Evolutionary conservation across 495 filamentous ascomycete genomes (phyloP), one percentile per base, ranked within the genome.

Genomic region (Neurospora tetrasperma): DNA sequence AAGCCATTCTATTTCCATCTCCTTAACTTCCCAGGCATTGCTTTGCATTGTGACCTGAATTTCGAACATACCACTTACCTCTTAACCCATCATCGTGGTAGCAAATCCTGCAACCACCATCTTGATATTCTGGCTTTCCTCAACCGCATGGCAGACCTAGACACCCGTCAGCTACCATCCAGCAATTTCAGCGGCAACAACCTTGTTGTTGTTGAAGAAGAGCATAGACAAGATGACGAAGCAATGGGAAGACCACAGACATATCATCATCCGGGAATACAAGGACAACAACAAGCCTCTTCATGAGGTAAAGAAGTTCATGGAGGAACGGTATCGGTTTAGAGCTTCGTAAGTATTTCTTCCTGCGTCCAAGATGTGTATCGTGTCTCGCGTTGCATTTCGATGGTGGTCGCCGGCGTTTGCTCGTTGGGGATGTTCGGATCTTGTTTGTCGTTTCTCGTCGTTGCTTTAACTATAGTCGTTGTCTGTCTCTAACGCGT

Each of bases 311-410:
- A 79, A 76, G 72, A 75, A 77, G 68, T 77, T 82, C 14, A 84
- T 86, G 83, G 77, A 79, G 66, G 78, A 83, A n/a, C 73, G 71
- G 69, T 78, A 86, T 66, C 76, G 76, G 7, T 86, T 86, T 78
- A 81, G 75, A 71, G 84, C 84, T 16, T 86, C 83, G 84, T 86
- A 75, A 71, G 84, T 79, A 11, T 46, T 46, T 46, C 16, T 43
- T 43, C 18, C 43, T 46, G 18, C n/a, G 9, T 46, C 3, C 4
- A 5, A 46, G 4, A 46, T 46, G 18, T 11, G 18, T 46, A 8
- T 39, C 9, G 40, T 20, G 9, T 69, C 23, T 43, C 27, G 43
- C 66, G 16, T 44, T 23, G 2, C 1, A 23, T 23, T 23, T 31
- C 11, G 6, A 31, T 59, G 1, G 23, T 31, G 48, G 7, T 16